Conservation (phyloP, 495 filamentous ascomycete species). For the Penicillium chermesinum region DNA sequence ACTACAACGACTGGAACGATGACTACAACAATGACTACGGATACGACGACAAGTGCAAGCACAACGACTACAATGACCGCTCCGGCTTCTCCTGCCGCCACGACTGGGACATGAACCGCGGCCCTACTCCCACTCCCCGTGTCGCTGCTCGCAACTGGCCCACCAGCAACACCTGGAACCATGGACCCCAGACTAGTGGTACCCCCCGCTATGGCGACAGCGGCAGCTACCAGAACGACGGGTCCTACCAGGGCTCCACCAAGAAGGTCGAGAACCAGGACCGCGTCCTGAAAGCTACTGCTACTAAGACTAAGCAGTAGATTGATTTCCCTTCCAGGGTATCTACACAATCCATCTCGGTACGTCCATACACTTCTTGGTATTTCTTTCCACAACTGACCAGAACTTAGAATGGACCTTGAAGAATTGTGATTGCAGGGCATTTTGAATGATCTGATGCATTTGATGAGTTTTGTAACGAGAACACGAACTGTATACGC, state of each 20-base stretch:
- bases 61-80: slow-evolving; percentile 5
- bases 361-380: not conserved
- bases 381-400: too few species aligned
- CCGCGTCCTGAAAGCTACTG: slow-evolving; percentile 7
- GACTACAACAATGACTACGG: slow-evolving; percentile 7
- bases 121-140: slow-evolving; percentile 9
- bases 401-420: not conserved
- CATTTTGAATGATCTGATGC: slow-evolving; percentile 7
- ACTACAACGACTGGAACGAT: slow-evolving; percentile 5
- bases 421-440: slow-evolving; percentile 1
- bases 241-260: slow-evolving; percentile 1
- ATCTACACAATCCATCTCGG: slow-evolving; percentile 4
- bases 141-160: slow-evolving; percentile 7
- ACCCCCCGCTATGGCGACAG: not conserved
- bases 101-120: slow-evolving; percentile 10
- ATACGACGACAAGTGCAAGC: slow-evolving; percentile 11
- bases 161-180: not conserved
- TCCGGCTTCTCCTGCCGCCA: slow-evolving; percentile 9
- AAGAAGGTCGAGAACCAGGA: slow-evolving; percentile 4
- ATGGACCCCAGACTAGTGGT: not conserved
- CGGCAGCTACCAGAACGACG: not conserved
- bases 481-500: slow-evolving; percentile 26
- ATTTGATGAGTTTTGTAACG: slow-evolving; percentile 14
- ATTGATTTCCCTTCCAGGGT: too few species aligned
- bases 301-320: slow-evolving; percentile 12